Conservation (phyloP, 1,284 basidiomycete species). For the Ustilago hordei region DNA sequence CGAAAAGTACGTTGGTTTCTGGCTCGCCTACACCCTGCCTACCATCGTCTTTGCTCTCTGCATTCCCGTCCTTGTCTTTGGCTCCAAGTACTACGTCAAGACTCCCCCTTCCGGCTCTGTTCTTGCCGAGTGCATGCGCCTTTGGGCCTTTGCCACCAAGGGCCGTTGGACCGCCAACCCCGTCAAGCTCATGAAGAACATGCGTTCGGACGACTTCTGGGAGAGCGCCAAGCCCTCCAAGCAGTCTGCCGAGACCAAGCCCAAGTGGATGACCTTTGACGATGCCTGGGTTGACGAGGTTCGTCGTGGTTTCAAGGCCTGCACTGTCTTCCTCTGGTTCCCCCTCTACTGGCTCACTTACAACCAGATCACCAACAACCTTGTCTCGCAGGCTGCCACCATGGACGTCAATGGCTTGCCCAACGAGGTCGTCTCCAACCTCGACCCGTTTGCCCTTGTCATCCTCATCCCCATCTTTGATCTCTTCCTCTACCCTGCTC, state of each 20-base stretch:
- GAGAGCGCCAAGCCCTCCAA: constrained; percentile 78
- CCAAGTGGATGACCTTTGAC: constrained; percentile 72
- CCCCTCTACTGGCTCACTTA: constrained; percentile 72
- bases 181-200: constrained; percentile 52
- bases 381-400: constrained; percentile 73
- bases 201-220: constrained; percentile 79
- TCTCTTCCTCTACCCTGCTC: constrained; percentile 78
- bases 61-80: constrained; percentile 78
- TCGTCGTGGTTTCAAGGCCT: constrained; percentile 83
- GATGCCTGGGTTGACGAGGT: constrained; percentile 82
- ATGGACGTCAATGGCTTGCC: constrained; percentile 77
- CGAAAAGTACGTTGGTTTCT: constrained; percentile 71
- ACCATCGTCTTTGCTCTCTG: constrained; percentile 71
- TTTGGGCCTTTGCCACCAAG: constrained; percentile 65
- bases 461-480: constrained; percentile 71
- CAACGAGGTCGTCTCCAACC: constrained; percentile 83
- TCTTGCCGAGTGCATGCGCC: constrained; percentile 73
- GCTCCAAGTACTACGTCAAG: constrained; percentile 77
- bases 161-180: constrained; percentile 70
- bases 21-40: constrained; percentile 71
- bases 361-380: constrained; percentile 76
- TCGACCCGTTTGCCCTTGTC: constrained; percentile 77
- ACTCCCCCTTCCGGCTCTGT: constrained; percentile 84
- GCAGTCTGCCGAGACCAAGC: constrained; percentile 70
- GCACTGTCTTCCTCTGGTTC: constrained; percentile 82